Base-by-base conservation (phyloP, 2,329 filamentous ascomycete species). In the Colletotrichum destructivum region DNA sequence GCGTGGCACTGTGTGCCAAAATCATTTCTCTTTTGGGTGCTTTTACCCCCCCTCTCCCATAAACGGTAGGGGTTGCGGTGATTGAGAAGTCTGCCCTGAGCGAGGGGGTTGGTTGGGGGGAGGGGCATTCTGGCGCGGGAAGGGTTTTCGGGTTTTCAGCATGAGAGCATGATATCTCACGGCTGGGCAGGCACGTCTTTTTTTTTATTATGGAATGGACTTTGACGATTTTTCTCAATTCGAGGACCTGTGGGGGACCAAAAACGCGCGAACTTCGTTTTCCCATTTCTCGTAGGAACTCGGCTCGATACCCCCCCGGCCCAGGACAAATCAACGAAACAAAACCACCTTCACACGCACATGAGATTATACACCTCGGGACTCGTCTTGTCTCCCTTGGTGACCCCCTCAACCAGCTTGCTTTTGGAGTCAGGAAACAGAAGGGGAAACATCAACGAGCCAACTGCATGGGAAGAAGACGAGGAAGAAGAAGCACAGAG, bases 21-120 rank as follows among this genome's bases (percentile, higher is more conserved):
- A 21, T n/a, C n/a, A 9, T 56, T 42, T 56, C 54, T 63, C 44
- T 62, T 51, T 64, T 44, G 66, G 72, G 75, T 74, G 64, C 47
- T 59, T 62, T 73, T 62, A 67, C 63, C 77, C 71, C 71, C 71
- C 73, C 72, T 78, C 61, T n/a, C 56, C 52, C 62, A 31, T 26
- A n/a, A 35, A 49, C 26, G 56, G 54, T 21, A 42, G 47, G 26
- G 57, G 51, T 21, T 59, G 46, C 38, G 38, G n/a, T 38, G 49
- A 12, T 62, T 35, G 52, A 57, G 69, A 38, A 35, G 47, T 70
- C 42, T 56, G 31, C 56, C 42, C 54, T 21, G 31, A 47, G 49
- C 46, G 52, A 51, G 44, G 42, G 38, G 60, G 46, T 47, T 42
- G 8, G 8, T 35, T 35, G 31, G 31, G 31, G 31, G 31, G 9